phyloP scores from a whole-genome alignment of 495 filamentous ascomycete genomes.

The Xylaria longipes region DNA sequence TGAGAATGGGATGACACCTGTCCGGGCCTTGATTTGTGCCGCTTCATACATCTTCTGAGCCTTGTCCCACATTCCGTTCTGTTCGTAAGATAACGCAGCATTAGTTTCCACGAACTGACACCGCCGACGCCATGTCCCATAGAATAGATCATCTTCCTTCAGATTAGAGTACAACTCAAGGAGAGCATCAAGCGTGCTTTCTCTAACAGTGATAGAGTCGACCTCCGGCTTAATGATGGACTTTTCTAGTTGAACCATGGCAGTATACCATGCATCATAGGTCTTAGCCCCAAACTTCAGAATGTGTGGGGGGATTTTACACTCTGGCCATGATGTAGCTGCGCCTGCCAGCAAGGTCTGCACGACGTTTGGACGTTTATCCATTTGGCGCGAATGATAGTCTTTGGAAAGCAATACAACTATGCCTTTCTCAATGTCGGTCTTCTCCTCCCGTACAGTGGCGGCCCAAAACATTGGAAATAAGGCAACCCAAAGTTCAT shows the following conservation, averaged over 20 bases:
- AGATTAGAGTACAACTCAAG: conserved; percentile 88
- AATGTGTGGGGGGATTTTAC: conserved; percentile 93
- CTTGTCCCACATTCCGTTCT: conserved; percentile 99
- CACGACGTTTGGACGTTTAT: conserved; percentile 92
- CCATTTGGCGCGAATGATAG: conserved; percentile 90
- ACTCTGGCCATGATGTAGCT: conserved; percentile 78
- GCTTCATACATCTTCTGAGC: conserved; percentile 94
- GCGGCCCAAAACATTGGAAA: conserved; percentile 96
- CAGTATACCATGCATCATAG: conserved; percentile 96
- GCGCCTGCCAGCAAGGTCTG: conserved; percentile 87
- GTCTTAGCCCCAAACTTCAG: conserved; percentile 91
- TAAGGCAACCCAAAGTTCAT: conserved; percentile 86
- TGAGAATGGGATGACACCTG: conserved; percentile 90
- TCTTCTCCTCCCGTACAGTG: conserved; percentile 82
- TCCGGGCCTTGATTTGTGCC: conserved; percentile 95
- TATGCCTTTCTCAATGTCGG: conserved; percentile 89
- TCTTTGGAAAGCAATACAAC: conserved; percentile 89
- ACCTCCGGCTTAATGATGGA: conserved; percentile 80
- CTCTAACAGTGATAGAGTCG: conserved; percentile 80
- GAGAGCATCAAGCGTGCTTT: conserved; percentile 93
- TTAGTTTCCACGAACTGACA: conserved; percentile 97
- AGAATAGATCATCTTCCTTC: conserved; percentile 96
- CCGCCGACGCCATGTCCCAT: conserved; percentile 94
- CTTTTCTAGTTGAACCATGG: conserved; percentile 82
- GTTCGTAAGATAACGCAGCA: conserved; percentile 94